Evolutionary conservation across 805 yeast genomes (phyloP).

Genomic region (Barnettozyma sp.): DNA sequence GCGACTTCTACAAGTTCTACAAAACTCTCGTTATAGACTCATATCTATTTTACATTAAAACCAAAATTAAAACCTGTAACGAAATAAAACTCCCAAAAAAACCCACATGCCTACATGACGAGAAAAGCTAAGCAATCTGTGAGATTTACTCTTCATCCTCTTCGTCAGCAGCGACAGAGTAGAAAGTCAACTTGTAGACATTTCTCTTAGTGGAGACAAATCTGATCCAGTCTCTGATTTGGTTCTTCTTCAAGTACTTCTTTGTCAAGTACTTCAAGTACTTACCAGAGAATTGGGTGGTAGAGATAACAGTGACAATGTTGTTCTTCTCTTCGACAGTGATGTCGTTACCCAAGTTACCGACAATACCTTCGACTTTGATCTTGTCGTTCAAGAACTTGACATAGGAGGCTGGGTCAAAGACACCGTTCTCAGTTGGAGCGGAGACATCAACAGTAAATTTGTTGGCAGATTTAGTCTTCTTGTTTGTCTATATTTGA

Average conservation of each 20-base stretch:
- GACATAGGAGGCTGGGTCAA: constrained; percentile 95
- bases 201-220: constrained; percentile 93
- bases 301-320: constrained; percentile 81
- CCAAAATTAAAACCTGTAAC: constrained; percentile 15
- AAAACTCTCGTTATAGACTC: constrained; percentile 9
- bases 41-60: constrained; percentile 19
- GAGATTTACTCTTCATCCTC: constrained; percentile 90
- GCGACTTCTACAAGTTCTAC: not conserved
- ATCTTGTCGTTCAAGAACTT: constrained; percentile 98
- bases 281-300: constrained; percentile 98
- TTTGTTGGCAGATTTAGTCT: constrained; percentile 77
- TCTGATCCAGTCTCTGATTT: constrained; percentile 99
- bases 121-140: too few species aligned
- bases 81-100: constrained; percentile 14
- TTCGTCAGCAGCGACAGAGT: constrained; percentile 96
- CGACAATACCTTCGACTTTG: constrained; percentile 95
- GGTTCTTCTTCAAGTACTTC: constrained; percentile 99
- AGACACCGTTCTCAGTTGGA: constrained; percentile 95
- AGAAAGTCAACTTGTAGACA: constrained; percentile 97
- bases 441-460: constrained; percentile 94
- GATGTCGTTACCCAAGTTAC: constrained; percentile 95
- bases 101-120: constrained; percentile 12
- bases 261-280: constrained; percentile 99
- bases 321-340: constrained; percentile 84
- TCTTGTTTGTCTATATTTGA: constrained; percentile 64